Conservation (phyloP, 2,329 filamentous ascomycete genomes). For the Fusarium xylarioides region DNA sequence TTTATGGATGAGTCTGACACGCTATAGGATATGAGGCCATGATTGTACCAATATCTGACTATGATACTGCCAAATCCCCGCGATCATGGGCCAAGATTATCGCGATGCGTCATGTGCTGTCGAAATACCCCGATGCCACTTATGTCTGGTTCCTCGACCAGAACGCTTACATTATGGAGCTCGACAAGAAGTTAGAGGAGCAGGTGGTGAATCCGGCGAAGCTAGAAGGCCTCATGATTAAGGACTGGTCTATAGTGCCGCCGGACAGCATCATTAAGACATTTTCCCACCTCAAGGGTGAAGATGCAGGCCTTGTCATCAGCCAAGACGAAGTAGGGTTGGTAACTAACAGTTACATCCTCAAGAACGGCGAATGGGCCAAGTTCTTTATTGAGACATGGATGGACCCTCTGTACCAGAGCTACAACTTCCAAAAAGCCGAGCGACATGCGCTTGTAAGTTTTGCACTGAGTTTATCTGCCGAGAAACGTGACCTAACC, state of each 20-base stretch:
- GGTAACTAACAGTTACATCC: slow-evolving; percentile 77
- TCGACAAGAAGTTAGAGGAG: slow-evolving; percentile 71
- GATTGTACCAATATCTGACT: slow-evolving; percentile 80
- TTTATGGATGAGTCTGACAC: slow-evolving; percentile 7
- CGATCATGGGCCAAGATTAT: slow-evolving; percentile 80
- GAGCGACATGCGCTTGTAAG: slow-evolving; percentile 89
- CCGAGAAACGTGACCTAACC: slow-evolving; percentile 22
- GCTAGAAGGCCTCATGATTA: slow-evolving; percentile 83
- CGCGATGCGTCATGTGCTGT: slow-evolving; percentile 88
- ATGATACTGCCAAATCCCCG: slow-evolving; percentile 71
- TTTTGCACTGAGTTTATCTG: not conserved
- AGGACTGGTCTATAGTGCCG: slow-evolving; percentile 86
- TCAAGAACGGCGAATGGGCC: slow-evolving; percentile 88
- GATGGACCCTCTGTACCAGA: slow-evolving; percentile 94
- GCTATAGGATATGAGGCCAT: slow-evolving; percentile 84
- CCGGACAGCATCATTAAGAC: slow-evolving; percentile 98
- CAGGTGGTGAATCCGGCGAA: slow-evolving; percentile 73
- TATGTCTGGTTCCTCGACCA: slow-evolving; percentile 91
- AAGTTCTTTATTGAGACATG: slow-evolving; percentile 93
- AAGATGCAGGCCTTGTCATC: slow-evolving; percentile 82
- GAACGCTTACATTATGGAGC: slow-evolving; percentile 89
- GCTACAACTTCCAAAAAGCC: slow-evolving; percentile 95
- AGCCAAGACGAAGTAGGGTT: slow-evolving; percentile 87
- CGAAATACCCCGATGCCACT: slow-evolving; percentile 76
- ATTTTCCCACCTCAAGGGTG: slow-evolving; percentile 79